Conservation (phyloP, 208 protist species). For the Acanthamoeba polyphaga region DNA sequence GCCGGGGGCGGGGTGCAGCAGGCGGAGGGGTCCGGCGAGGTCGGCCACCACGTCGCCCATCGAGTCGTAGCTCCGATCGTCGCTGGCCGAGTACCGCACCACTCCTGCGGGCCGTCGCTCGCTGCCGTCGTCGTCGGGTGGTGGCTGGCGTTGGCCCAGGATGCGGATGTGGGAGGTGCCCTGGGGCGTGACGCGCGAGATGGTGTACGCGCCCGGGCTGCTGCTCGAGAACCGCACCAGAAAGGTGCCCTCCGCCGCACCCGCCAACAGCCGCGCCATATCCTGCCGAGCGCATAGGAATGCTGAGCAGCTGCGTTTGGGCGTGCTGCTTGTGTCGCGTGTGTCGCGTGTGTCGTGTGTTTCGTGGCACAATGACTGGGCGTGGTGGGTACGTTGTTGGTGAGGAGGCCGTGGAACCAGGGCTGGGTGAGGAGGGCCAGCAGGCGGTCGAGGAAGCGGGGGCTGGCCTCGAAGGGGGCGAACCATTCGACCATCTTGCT, state of each 20-base stretch:
- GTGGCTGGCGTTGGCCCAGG: neutral
- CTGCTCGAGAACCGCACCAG: conserved; percentile 83
- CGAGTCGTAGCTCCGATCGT: conserved; percentile 24
- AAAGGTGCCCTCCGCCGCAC: conserved; percentile 79
- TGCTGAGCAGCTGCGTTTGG: too few relatives aligned
- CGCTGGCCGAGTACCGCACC: neutral
- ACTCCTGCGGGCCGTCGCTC: neutral
- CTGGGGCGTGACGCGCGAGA: conserved; percentile 79
- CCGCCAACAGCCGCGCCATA: neutral
- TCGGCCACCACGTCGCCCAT: conserved; percentile 50
- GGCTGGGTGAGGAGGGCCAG: neutral
- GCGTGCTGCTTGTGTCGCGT: too few relatives aligned
- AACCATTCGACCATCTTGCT: conserved; percentile 58
- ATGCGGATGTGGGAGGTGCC: conserved; percentile 29
- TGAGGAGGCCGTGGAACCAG: conserved; percentile 15
- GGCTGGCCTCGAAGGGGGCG: conserved; percentile 29
- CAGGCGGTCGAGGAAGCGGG: neutral
- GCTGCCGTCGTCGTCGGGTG: neutral
- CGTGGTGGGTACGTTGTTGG: neutral
- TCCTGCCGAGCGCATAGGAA: neutral
- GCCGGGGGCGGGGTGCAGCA: conserved; percentile 15
- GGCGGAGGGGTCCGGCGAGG: neutral
- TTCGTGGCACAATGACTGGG: too few relatives aligned
- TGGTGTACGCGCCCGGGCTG: conserved; percentile 82
- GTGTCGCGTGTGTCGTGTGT: too few relatives aligned